These are phyloP conservation scores for Xerocomus minutiporus DNA, from an alignment of 1,284 basidiomycete genomes.

Conservation along the genomic window DNA sequence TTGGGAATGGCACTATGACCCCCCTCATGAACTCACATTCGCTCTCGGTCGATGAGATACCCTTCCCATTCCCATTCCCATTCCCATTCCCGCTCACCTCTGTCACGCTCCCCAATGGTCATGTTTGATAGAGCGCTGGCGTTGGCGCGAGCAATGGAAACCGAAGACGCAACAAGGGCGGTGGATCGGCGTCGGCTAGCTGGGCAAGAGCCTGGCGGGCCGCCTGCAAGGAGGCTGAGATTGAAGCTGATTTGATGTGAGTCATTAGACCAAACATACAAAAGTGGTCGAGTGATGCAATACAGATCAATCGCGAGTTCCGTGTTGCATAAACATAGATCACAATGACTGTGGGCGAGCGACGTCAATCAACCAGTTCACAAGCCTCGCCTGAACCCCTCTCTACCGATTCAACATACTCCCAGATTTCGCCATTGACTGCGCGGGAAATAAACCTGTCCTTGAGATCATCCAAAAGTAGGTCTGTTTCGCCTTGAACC, in stretches of 20 bases:
- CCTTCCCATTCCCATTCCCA: constrained; percentile 63
- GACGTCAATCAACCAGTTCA: too few species aligned
- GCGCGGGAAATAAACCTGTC: too few species aligned
- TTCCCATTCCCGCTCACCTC: constrained; percentile 55
- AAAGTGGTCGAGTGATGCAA: too few species aligned
- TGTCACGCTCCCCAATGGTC: constrained; percentile 30
- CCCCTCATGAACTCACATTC: constrained; percentile 74
- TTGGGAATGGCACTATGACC: constrained; percentile 32
- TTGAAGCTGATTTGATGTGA: constrained; percentile 60
- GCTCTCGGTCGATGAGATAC: constrained; percentile 73
- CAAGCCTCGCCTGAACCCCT: too few species aligned
- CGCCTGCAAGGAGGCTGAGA: constrained; percentile 58
- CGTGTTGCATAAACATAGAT: too few species aligned
- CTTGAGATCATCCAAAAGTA: too few species aligned
- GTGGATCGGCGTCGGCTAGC: constrained; percentile 50
- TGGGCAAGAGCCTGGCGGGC: constrained; percentile 59
- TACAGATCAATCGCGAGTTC: too few species aligned
- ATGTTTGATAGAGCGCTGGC: constrained; percentile 31
- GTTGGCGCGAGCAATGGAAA: constrained; percentile 41
- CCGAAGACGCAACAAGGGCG: constrained; percentile 54
- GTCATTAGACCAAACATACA: too few species aligned
- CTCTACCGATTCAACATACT: too few species aligned
- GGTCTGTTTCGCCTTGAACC: too few species aligned
- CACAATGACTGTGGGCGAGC: too few species aligned
- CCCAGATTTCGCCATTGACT: too few species aligned